Evolutionary conservation across 352 stramenopile genomes (phyloP), one percentile per base, ranked within the genome.

Genomic region (Stramenopiles sp.): DNA sequence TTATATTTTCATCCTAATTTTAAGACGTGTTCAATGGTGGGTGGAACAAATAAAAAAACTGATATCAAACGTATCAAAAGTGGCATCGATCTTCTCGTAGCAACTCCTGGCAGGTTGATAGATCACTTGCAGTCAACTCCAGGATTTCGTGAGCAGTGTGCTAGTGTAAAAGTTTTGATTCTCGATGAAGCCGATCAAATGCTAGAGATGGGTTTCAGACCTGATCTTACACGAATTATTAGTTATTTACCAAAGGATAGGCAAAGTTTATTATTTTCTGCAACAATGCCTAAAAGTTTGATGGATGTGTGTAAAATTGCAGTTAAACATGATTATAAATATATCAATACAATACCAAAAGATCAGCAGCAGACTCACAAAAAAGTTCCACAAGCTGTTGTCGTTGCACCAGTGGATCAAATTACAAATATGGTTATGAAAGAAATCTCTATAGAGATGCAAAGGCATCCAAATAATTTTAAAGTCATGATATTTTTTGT

Each of bases 121-220:
- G 83, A 94, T 61, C 79, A 93, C 49, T 53, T 93, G 22, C 61
- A 73, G 44, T 79, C 89, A 48, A 77, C 71, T 7, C n/a, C n/a
- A n/a, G 59, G 61, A 19, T 75, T 91, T 2, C 55, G 66, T 12
- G 49, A 56, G 36, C 52, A 45, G 17, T 37, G 53, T 8, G 19
- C 46, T 0, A 38, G 48, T 32, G 26, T 38, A 10, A 24, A 51
- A 17, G 29, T 48, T 23, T 50, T 79, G 21, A 57, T 80, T 43
- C 53, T 95, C 28, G 81, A 96, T 49, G 83, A 96, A 62, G 75
- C 70, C 1, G 83, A 96, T 51, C 66, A 77, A 7, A 57, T 93
- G 17, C 49, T 93, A 12, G 80, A 95, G 53, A 86, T 90, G 65
- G 78, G 80, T 5, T 81, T 95, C 49, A 57, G 61, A 12, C 62